A percentile compares a stretch with the other conserved stretches of the same genome.
These are phyloP conservation scores for Brassica napus DNA, from an alignment of 345 rosid species.

Conservation along the genomic window Da-Ae NC_063445.1:3000501-3001000, in stretches of 20 bases:
- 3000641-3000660: constrained; percentile 92
- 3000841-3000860: neutral
- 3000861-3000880: neutral
- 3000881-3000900: neutral
- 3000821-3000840: constrained; percentile 81
- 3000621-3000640: constrained; percentile 84
- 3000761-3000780: constrained; percentile 97
- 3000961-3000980: constrained; percentile 96
- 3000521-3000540: constrained; percentile 88
- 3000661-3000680: constrained; percentile 96
- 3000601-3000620: constrained; percentile 99
- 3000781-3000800: constrained; percentile 85
- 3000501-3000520: constrained; percentile 98
- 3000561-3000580: constrained; percentile 92
- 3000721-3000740: constrained; percentile 98
- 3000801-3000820: constrained; percentile 98
- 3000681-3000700: constrained; percentile 77
- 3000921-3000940: neutral
- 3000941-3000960: constrained; percentile 76
- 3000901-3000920: neutral
- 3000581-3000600: constrained; percentile 93
- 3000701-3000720: constrained; percentile 81
- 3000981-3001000: constrained; percentile 80
- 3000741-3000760: constrained; percentile 87
- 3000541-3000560: constrained; percentile 95